A percentile compares a stretch with the other conserved stretches of the same genome.
Conservation (phyloP, 345 rosid species). For the Combretum micranthum region DNA sequence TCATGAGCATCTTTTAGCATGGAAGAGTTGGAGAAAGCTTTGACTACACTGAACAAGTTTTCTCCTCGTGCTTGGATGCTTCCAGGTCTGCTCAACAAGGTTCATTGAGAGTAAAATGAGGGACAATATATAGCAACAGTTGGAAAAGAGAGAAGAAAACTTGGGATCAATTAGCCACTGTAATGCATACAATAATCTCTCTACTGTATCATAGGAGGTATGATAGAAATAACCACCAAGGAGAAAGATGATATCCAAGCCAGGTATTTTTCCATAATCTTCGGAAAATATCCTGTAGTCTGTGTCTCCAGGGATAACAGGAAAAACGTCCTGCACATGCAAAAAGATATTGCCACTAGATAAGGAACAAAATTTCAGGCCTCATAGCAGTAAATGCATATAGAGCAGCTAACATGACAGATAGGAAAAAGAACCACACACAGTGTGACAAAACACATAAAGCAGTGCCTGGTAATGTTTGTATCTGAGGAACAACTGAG, state of each 20-base stretch:
- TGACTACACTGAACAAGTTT: conserved; percentile 61
- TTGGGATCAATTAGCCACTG: conserved; percentile 45
- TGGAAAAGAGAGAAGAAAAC: conserved; percentile 22
- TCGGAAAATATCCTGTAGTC: conserved; percentile 91
- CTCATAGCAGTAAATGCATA: too few relatives aligned
- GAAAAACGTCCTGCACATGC: conserved; percentile 70
- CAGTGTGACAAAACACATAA: too few relatives aligned
- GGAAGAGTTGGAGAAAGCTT: conserved; percentile 80
- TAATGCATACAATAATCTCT: conserved; percentile 91
- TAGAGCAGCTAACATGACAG: too few relatives aligned
- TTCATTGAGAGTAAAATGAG: conserved; percentile 22
- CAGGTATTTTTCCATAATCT: conserved; percentile 85
- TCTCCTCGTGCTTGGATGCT: conserved; percentile 99
- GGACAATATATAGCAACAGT: conserved; percentile 15
- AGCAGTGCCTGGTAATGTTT: too few relatives aligned
- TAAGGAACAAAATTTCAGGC: too few relatives aligned
- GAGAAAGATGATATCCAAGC: conserved; percentile 96
- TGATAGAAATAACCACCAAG: conserved; percentile 97
- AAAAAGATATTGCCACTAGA: too few relatives aligned
- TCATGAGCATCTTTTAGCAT: conserved; percentile 52
- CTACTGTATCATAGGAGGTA: conserved; percentile 88
- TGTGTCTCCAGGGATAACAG: conserved; percentile 88
- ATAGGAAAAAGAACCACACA: too few relatives aligned
- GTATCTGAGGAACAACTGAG: too few relatives aligned
- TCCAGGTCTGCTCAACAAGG: conserved; percentile 71